phyloP scores from a whole-genome alignment of 2,329 filamentous ascomycete species.

The Dothistroma septosporum region DNA sequence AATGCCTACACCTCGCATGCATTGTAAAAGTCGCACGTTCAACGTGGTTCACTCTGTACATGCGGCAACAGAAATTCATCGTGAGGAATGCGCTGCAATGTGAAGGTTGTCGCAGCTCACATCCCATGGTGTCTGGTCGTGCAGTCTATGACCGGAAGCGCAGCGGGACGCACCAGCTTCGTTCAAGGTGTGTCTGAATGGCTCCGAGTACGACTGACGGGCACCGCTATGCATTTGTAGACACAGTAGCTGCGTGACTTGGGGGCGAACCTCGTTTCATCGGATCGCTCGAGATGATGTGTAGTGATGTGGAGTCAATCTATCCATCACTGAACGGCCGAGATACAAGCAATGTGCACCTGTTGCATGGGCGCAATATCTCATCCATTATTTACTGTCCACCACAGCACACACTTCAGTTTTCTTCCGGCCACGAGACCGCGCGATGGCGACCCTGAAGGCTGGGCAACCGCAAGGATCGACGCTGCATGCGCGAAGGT shows the following conservation, averaged over 20 bases:
- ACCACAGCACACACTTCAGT: not conserved
- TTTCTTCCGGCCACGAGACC: not conserved
- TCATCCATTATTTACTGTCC: not conserved
- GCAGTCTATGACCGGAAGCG: not conserved
- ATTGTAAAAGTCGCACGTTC: not conserved
- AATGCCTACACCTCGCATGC: slow-evolving; percentile 1
- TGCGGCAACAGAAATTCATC: not conserved
- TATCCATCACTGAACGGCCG: not conserved
- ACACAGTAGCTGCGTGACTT: too few relatives aligned
- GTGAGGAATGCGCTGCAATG: not conserved
- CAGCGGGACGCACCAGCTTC: not conserved
- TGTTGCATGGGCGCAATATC: not conserved
- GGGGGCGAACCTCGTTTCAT: too few relatives aligned
- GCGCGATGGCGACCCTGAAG: not conserved
- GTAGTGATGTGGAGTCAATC: too few relatives aligned
- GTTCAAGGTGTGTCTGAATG: not conserved
- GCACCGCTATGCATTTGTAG: too few relatives aligned
- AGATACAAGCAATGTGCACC: not conserved
- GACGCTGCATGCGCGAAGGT: not conserved
- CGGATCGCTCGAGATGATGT: too few relatives aligned
- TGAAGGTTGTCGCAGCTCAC: not conserved
- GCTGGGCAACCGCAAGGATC: not conserved
- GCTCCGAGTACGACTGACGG: not conserved
- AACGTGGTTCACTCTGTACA: not conserved
- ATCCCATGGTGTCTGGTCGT: not conserved